Conservation (phyloP, 768 basidiomycete species). For the Auriscalpium microsporum region DNA sequence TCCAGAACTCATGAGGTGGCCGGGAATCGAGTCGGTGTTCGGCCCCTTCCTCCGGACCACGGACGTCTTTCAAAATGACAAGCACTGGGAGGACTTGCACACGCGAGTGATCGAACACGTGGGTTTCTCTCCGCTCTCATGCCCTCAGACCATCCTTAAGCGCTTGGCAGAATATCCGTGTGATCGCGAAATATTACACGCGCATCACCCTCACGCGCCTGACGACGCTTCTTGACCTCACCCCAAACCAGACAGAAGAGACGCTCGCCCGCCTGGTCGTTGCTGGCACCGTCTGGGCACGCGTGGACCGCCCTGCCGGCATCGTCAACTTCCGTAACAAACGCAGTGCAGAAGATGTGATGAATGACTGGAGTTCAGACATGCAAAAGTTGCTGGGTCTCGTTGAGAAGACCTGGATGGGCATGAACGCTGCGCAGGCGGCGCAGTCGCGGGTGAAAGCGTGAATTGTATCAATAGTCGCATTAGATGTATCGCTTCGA, state of each 20-base stretch:
- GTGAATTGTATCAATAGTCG: conserved; percentile 14
- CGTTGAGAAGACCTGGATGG: conserved; percentile 99
- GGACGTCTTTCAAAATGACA: conserved; percentile 67
- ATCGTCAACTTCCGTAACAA: conserved; percentile 82
- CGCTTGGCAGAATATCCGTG: conserved; percentile 77
- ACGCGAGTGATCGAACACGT: conserved; percentile 96
- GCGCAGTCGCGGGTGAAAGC: conserved; percentile 60
- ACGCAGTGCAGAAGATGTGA: conserved; percentile 80
- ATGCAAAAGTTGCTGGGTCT: conserved; percentile 86
- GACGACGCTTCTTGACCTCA: conserved; percentile 80
- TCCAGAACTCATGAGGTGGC: conserved; percentile 93
- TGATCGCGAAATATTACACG: conserved; percentile 90
- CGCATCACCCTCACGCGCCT: conserved; percentile 81
- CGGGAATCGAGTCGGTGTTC: conserved; percentile 82
- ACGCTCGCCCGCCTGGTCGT: conserved; percentile 86
- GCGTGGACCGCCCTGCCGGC: conserved; percentile 86
- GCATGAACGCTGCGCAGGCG: conserved; percentile 83
- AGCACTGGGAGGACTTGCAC: conserved; percentile 92
- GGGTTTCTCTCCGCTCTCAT: conserved; percentile 23
- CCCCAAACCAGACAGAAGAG: conserved; percentile 75
- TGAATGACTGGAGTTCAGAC: conserved; percentile 98
- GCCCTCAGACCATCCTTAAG: not conserved
- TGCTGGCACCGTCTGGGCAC: conserved; percentile 87
- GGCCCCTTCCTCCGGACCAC: conserved; percentile 77
- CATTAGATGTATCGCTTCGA: not conserved